A percentile compares a stretch with the other conserved stretches of the same genome.
These are phyloP conservation scores for Thelephora ganbajun DNA, from an alignment of 768 basidiomycete genomes.

Conservation along the genomic window DNA sequence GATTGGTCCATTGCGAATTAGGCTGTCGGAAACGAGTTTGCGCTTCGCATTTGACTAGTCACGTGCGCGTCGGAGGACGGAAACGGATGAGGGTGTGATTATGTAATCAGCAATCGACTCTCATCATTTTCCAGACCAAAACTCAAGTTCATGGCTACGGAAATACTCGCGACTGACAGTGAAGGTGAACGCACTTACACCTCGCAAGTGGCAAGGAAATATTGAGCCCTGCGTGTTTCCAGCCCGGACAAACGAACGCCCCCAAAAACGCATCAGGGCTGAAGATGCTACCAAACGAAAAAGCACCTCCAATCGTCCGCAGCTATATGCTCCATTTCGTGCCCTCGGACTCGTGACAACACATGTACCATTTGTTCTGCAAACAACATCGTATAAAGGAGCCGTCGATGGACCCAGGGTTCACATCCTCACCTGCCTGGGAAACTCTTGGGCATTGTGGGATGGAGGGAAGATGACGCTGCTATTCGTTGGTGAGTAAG, in stretches of 20 bases:
- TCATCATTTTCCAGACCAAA: too few relatives aligned
- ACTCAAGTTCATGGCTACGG: too few relatives aligned
- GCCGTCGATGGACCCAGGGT: constrained; percentile 73
- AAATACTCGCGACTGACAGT: too few relatives aligned
- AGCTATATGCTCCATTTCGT: constrained; percentile 84
- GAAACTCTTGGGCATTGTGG: constrained; percentile 90
- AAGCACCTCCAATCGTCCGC: constrained; percentile 13
- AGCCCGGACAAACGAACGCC: constrained; percentile 22
- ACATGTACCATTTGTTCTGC: constrained; percentile 76
- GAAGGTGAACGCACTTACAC: too few relatives aligned
- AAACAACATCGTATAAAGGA: constrained; percentile 75
- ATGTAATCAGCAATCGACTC: too few relatives aligned
- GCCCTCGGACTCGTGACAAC: constrained; percentile 93
- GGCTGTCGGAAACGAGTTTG: too few relatives aligned
- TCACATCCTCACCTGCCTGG: constrained; percentile 77
- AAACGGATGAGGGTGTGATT: too few relatives aligned
- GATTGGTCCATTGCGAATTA: constrained; percentile 14
- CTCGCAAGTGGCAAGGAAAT: too few relatives aligned
- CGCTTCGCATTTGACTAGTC: too few relatives aligned
- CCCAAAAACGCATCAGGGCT: constrained; percentile 36
- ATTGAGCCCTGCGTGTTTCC: too few relatives aligned
- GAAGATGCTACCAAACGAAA: constrained; percentile 11
- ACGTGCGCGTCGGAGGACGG: too few relatives aligned
- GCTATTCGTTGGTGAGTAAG: constrained; percentile 78
- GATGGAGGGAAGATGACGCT: constrained; percentile 87